A percentile compares a stretch with the other conserved stretches of the same genome.
These are phyloP conservation scores for Phytophthora brassicae DNA, from an alignment of 352 stramenopile species.

Conservation along the genomic window DNA sequence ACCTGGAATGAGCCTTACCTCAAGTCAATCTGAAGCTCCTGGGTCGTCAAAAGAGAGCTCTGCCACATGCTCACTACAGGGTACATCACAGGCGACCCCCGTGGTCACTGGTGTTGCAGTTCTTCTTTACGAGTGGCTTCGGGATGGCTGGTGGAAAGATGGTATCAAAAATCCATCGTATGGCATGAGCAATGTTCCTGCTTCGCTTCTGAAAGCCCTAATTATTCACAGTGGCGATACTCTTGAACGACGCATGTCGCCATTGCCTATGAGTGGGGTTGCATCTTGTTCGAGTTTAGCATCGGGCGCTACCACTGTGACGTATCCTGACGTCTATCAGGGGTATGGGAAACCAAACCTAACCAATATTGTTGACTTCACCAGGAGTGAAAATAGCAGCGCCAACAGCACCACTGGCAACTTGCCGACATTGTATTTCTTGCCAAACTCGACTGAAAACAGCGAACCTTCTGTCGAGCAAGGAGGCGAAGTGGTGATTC, in stretches of 20 bases:
- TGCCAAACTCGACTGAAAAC: constrained; percentile 70
- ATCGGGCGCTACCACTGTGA: constrained; percentile 24
- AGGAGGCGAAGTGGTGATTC: constrained; percentile 61
- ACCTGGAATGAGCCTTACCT: constrained; percentile 80
- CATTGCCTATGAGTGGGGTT: constrained; percentile 37
- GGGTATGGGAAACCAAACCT: constrained; percentile 85
- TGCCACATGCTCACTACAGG: constrained; percentile 70
- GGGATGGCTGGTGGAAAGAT: constrained; percentile 78
- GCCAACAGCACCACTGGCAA: constrained; percentile 12
- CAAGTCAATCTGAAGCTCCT: constrained; percentile 62
- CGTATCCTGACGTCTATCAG: constrained; percentile 77
- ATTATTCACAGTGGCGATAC: constrained; percentile 78
- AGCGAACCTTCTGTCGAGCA: constrained; percentile 61
- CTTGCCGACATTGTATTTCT: constrained; percentile 56
- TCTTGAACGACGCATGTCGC: constrained; percentile 47
- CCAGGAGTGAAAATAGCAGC: constrained; percentile 13
- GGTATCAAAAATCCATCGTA: constrained; percentile 54
- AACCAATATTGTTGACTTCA: constrained; percentile 73
- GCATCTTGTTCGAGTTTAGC: constrained; percentile 55
- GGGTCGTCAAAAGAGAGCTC: constrained; percentile 56
- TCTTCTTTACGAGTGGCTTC: constrained; percentile 76
- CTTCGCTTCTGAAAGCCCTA: constrained; percentile 75
- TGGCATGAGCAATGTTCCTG: constrained; percentile 63
- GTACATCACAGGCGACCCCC: constrained; percentile 76
- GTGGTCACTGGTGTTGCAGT: constrained; percentile 76